Conservation (phyloP, 75 land plant genomes). For the Pinus tabuliformis region DNA sequence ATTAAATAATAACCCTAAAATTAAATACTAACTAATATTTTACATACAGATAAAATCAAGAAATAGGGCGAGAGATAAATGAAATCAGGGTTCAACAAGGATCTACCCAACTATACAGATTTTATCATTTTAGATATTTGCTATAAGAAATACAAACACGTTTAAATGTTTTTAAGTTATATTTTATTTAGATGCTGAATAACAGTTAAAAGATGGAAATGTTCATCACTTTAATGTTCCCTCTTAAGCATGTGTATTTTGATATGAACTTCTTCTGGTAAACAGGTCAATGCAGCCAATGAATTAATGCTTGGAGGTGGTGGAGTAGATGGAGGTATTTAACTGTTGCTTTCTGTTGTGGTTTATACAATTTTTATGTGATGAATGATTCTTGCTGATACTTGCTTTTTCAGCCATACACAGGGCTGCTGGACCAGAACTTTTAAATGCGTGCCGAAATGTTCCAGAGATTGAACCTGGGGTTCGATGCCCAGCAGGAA, state of each 20-base stretch:
- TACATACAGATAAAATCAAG: too few relatives aligned
- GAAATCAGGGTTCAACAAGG: too few relatives aligned
- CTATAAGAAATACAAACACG: not conserved
- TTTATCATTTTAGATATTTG: not conserved
- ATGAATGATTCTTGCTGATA: constrained; percentile 3
- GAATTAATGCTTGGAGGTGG: constrained; percentile 94
- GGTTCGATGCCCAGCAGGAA: constrained; percentile 88
- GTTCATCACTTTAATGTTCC: not conserved
- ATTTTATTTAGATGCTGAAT: not conserved
- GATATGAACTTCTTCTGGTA: not conserved
- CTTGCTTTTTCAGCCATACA: constrained; percentile 66
- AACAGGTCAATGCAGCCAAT: constrained; percentile 93
- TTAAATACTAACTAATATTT: too few relatives aligned
- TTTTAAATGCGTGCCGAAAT: constrained; percentile 58
- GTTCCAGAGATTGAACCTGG: constrained; percentile 67
- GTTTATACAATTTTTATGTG: not conserved
- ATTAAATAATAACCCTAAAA: too few relatives aligned
- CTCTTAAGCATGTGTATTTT: not conserved
- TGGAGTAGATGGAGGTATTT: constrained; percentile 94
- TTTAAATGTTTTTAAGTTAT: not conserved
- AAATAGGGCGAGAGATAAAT: too few relatives aligned
- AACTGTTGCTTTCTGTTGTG: not conserved
- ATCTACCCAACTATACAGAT: too few relatives aligned
- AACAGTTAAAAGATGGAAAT: not conserved
- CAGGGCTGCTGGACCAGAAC: constrained; percentile 82